Base-by-base conservation (phyloP, 495 filamentous ascomycete genomes). In the Gamarada debralockiae region DNA sequence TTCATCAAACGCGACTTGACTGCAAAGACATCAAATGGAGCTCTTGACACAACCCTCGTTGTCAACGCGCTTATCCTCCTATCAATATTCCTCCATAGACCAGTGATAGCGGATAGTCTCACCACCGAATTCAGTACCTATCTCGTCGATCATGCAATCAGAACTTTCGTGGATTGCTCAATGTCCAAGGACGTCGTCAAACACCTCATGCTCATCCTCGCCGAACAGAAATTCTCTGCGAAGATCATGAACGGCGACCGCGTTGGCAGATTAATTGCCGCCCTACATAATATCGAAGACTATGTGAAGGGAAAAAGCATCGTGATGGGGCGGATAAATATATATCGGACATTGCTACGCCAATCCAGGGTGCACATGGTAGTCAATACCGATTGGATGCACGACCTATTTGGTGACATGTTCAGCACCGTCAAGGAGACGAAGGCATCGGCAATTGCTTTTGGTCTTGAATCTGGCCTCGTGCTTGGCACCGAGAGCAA, bases 1-100 rank as follows among this genome's bases (percentile, higher is more conserved):
- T 95, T 87, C 59, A 85, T 97, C 27, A 82, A 84, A 57, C 77
- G 90, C 56, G 93, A 97, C 63, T 73, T 95, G 18, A 73, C 65
- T 9, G 62, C 82, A 6, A 81, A 79, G 42, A 63, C 65, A 6
- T 65, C 69, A 0, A 79, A 74, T 20, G 80, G 73, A 42, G 68
- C 61, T 21, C 57, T 69, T 34, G 84, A 90, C 55, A 70, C 73
- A 3, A 82, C 83, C 17, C 73, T 98, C 14, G 77, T 82, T 24
- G 84, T 82, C 47, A 84, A 92, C 55, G 84, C 89, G 3, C 70
- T 96, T 22, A 89, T 87, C 50, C 69, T 96, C 2, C 74, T 90
- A 2, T 75, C 78, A 31, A 81, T 82, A 18, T 82, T 97, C 44
- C 74, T 92, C 12, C 83, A 82, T 67, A 83, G 86, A 24, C 73